phyloP scores from a whole-genome alignment of 257 asterid species.

The Henckelia pumila region DNA sequence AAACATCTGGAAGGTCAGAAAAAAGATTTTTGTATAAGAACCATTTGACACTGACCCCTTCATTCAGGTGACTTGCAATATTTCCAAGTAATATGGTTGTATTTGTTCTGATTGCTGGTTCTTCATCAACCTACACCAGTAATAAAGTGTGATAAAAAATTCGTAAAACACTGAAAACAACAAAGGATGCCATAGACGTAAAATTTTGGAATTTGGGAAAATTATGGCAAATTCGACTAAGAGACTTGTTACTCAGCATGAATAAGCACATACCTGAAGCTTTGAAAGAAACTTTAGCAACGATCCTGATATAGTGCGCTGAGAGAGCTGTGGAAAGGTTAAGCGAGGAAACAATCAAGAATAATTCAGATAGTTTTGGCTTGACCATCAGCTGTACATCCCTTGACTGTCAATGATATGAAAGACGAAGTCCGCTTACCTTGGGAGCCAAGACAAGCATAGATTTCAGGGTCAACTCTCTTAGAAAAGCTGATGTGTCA shows the following conservation, averaged over 20 bases:
- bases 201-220: constrained; percentile 17
- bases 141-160: constrained; percentile 21
- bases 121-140: constrained; percentile 85
- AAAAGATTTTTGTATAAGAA: constrained; percentile 22
- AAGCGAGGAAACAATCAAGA: constrained; percentile 17
- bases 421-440: constrained; percentile 41
- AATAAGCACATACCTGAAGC: constrained; percentile 67
- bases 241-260: constrained; percentile 11
- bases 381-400: constrained; percentile 24
- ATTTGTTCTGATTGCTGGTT: constrained; percentile 95
- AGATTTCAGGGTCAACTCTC: constrained; percentile 93
- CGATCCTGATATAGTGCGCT: constrained; percentile 89
- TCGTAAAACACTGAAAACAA: constrained; percentile 1
- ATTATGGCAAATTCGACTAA: constrained; percentile 21
- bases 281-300: constrained; percentile 88
- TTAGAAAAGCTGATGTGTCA: constrained; percentile 89
- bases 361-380: constrained; percentile 15
- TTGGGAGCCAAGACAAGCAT: constrained; percentile 98
- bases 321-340: constrained; percentile 73
- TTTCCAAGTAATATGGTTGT: constrained; percentile 98
- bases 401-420: constrained; percentile 12
- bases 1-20: constrained; percentile 23
- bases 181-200: constrained; percentile 10
- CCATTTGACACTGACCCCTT: constrained; percentile 69
- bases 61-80: constrained; percentile 88